Base-by-base conservation (phyloP, 2,329 filamentous ascomycete species). In the Aureobasidium vineae region DNA sequence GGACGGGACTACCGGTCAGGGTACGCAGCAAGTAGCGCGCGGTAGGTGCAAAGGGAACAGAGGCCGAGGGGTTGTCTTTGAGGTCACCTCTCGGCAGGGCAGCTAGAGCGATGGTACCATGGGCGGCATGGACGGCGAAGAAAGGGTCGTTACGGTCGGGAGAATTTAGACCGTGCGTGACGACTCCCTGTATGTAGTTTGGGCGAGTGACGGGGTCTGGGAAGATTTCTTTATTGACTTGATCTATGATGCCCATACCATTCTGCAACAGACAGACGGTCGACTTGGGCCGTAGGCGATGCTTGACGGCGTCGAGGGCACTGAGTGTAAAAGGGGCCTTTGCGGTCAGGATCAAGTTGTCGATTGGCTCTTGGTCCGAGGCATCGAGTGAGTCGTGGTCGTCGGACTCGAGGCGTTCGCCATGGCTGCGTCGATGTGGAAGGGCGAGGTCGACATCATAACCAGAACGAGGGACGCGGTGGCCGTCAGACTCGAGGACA, bases 241-340 rank as follows among this genome's bases (percentile, higher is more conserved):
- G 84, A 57, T 98, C 92, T n/a, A 92, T 82, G 1, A 92, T 80
- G 0, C 95, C 94, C 77, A 98, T 85, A 0, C 93, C 92, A 69
- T 94, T 90, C 66, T 92, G 89, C 66, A 96, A 76, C 65, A 96
- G 84, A 67, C 90, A 86, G 8, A 97, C 84, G 0, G 91, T 90
- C 1, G 89, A 91, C 33, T 86, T 79, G 2, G 84, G 80, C 50
- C 85, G 82, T n/a, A 96, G 78, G 11, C 91, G 85, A 69, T 86
- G 83, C 2, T 88, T 83, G 63, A 96, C 85, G 1, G 84, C 77
- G 7, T 84, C 80, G 16, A 97, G 77, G 47, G 90, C 88, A 1
- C 83, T 79, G n/a, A 90, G 76, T 0, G 90, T 90, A 43, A 85
- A 79, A 2, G 85, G 79, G 0, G 92, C 86, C 77, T 97, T 97